phyloP scores from a whole-genome alignment of 768 basidiomycete species.

The Trametes cingulata region DNA sequence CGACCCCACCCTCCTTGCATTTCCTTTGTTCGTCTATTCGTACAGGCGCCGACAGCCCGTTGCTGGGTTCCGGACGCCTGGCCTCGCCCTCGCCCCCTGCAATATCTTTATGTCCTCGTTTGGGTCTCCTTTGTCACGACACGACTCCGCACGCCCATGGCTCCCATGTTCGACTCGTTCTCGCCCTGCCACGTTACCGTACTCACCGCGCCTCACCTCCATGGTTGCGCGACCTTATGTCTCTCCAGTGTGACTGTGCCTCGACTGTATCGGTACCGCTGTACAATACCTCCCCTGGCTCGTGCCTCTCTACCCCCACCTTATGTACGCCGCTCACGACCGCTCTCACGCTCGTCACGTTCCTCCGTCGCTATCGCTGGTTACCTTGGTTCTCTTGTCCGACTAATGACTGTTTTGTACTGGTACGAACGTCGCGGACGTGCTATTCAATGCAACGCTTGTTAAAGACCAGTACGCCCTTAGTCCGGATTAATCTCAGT shows the following conservation, averaged over 20 bases:
- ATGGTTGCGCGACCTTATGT: background rate
- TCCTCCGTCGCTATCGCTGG: background rate
- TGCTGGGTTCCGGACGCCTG: background rate
- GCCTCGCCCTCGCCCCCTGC: background rate
- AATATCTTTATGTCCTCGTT: slow-evolving; percentile 13
- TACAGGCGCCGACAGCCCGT: background rate
- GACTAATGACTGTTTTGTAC: background rate
- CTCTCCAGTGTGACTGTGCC: background rate
- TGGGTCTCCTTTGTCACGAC: background rate
- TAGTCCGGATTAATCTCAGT: no score
- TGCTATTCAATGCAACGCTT: background rate
- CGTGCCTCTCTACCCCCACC: background rate
- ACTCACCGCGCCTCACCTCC: background rate
- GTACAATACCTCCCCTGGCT: slow-evolving; percentile 2
- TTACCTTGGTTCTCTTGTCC: background rate
- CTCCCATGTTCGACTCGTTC: background rate
- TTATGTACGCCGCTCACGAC: slow-evolving; percentile 9
- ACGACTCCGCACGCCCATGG: background rate
- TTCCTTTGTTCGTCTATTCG: background rate
- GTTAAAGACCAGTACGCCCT: no score
- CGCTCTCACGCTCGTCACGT: slow-evolving; percentile 12
- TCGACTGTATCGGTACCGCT: slow-evolving; percentile 9
- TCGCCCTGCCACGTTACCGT: background rate
- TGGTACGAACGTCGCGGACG: slow-evolving; percentile 7
- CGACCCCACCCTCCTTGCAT: background rate